Evolutionary conservation across 2,329 filamentous ascomycete genomes (phyloP).

Genomic region (Cytospora chrysosperma): DNA sequence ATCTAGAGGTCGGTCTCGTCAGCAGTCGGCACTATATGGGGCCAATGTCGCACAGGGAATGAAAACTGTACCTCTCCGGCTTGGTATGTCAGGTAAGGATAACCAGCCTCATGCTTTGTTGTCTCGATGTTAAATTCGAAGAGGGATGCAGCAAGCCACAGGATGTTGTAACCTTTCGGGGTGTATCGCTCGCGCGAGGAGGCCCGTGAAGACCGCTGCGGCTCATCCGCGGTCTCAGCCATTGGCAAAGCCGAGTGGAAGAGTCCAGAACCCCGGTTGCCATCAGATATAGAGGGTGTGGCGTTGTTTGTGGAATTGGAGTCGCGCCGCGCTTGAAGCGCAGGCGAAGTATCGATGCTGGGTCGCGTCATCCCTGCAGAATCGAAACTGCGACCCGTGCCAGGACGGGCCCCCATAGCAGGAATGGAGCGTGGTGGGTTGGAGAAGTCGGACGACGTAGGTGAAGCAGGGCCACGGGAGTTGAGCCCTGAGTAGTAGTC

Average conservation of each 20-base stretch:
- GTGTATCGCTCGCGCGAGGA: slow-evolving; percentile 59
- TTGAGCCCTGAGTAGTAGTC: slow-evolving; percentile 50
- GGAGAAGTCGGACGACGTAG: slow-evolving; percentile 54
- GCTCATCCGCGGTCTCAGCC: slow-evolving; percentile 62
- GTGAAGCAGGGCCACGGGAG: slow-evolving; percentile 57
- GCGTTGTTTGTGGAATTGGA: slow-evolving; percentile 57
- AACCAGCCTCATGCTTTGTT: slow-evolving; percentile 87
- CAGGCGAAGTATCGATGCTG: slow-evolving; percentile 48
- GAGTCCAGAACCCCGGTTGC: slow-evolving; percentile 67
- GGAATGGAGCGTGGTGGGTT: slow-evolving; percentile 48
- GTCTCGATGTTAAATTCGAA: slow-evolving; percentile 98
- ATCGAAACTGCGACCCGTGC: slow-evolving; percentile 61
- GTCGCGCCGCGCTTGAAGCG: slow-evolving; percentile 40
- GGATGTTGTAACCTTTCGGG: slow-evolving; percentile 62
- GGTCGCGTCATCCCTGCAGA: slow-evolving; percentile 50
- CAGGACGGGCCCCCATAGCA: slow-evolving; percentile 49
- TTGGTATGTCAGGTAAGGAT: slow-evolving; percentile 93
- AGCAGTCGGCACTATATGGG: slow-evolving; percentile 1
- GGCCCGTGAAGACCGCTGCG: slow-evolving; percentile 54
- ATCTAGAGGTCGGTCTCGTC: slow-evolving; percentile 49
- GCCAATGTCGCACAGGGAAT: background rate
- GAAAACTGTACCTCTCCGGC: slow-evolving; percentile 73
- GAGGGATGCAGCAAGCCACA: slow-evolving; percentile 89
- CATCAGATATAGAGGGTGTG: slow-evolving; percentile 44
- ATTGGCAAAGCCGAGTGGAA: slow-evolving; percentile 88